Base-by-base conservation (phyloP, 495 filamentous ascomycete species). In the Penicillium robsamsonii region DNA sequence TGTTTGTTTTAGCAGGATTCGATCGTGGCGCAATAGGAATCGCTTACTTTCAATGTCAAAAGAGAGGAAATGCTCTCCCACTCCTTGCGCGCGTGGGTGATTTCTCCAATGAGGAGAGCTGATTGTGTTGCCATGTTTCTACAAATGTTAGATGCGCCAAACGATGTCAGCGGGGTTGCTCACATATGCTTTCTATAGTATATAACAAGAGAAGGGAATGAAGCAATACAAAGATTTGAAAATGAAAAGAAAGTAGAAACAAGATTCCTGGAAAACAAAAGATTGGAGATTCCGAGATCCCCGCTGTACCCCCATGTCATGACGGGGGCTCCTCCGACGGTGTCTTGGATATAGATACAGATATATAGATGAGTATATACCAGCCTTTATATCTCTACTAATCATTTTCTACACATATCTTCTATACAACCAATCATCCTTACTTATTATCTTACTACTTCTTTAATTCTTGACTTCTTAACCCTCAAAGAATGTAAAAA, bases 61-160 rank as follows among this genome's bases (percentile, higher is more conserved):
- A 82, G 69, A 0, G 75, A 78, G 1, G 73, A 71, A 33, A 84
- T 68, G 31, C 72, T 74, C 58, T 82, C 74, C 84, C 82, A 86
- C 62, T 85, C 81, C 51, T 76, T 76, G 47, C 74, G 69, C 49
- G 81, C 75, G 50, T 81, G 77, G 25, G 75, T 71, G 44, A 86
- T 77, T 20, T 66, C 75, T 50, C 84, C 84, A 59, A 86, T 78
- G 46, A 86, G 70, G 17, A 86, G 75, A 20, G 81, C 80, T 45
- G 77, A 64, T 62, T 77, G 75, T 22, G 62, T 64, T 52, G 68
- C 38, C 71, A 76, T 77, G 38, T 46, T 44, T 55, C 38, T 62
- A 46, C 40, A 6, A 30, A 27, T 29, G 55, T 63, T 11, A 68
- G 62, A 44, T 56, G 30, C 24, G 35, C 27, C 38, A 17, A 22